Conservation (phyloP, 1,284 basidiomycete genomes). For the Austropuccinia psidii region DNA sequence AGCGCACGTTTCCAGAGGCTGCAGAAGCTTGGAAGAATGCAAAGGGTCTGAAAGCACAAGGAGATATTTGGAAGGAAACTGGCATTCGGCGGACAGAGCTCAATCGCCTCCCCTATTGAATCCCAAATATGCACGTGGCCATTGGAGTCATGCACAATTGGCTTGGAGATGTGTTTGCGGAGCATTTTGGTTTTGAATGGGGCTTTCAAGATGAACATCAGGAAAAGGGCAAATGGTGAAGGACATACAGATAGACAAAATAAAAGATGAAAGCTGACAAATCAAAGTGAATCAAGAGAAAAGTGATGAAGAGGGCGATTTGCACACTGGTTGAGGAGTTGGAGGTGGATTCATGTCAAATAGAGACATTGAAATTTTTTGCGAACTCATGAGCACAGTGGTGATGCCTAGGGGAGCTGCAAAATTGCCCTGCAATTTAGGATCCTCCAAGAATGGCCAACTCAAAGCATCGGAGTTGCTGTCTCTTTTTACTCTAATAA, state of each 20-base stretch:
- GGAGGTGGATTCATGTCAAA: no score
- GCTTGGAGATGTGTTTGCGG: conserved; percentile 3
- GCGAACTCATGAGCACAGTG: no score
- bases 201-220: no score
- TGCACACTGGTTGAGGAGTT: no score
- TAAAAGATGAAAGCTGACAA: no score
- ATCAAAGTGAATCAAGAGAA: no score
- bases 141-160: conserved; percentile 27
- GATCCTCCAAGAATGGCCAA: background rate
- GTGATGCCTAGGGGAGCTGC: no score
- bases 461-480: conserved; percentile 24
- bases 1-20: background rate
- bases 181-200: background rate
- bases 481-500: conserved; percentile 16
- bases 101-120: conserved; percentile 7
- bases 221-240: no score
- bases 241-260: no score
- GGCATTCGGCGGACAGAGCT: conserved; percentile 12
- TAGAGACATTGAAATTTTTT: no score
- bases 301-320: no score
- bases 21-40: background rate
- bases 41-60: background rate
- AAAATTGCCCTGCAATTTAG: no score
- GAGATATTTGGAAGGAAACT: background rate
- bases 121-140: background rate